Evolutionary conservation across 352 stramenopile genomes (phyloP), one percentile per base, ranked within the genome.

Genomic region (Phytophthora pisi): DNA sequence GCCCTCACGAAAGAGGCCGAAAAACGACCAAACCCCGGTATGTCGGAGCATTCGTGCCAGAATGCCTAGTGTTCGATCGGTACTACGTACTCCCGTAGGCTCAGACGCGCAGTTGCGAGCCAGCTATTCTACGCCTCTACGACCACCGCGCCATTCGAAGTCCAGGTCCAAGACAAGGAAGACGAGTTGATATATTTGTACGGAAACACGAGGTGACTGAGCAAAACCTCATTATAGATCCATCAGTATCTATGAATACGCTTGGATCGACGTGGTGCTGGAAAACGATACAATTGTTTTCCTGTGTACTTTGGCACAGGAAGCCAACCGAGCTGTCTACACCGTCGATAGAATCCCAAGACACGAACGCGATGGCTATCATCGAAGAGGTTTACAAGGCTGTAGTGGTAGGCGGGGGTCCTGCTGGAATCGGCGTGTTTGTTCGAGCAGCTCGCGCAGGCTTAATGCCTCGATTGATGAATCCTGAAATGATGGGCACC

Each of bases 351-450:
- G 30, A 20, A 56, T 42, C 10, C 55, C 23, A 8, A 57, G 16
- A 16, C 38, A 51, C 30, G 36, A 57, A 34, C 40, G 24, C 45
- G 7, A 78, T 67, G 53, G 47, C 34, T 43, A 50, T 66, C 28
- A 64, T 77, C 31, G 64, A 77, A 52, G 71, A 74, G 3, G 56
- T 91, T 30, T 93, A 92, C 70, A 92, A 93, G 59, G 64, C 89
- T 34, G 74, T 91, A 30, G 72, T 96, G 40, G 66, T 94, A 31
- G 87, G 86, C 23, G 87, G 84, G 18, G 86, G 84, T 0, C 84
- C 85, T 11, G 77, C 84, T n/a, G 86, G 86, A 8, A 75, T 93
- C n/a, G 86, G 84, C 3, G 76, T 94, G 10, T 90, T 94, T 58
- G 76, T 94, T 47, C 78, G 87, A 57, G 87, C 89, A 20, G 82